phyloP scores from a whole-genome alignment of 129 eudicot species.

The Scalesia atractyloides region DNA sequence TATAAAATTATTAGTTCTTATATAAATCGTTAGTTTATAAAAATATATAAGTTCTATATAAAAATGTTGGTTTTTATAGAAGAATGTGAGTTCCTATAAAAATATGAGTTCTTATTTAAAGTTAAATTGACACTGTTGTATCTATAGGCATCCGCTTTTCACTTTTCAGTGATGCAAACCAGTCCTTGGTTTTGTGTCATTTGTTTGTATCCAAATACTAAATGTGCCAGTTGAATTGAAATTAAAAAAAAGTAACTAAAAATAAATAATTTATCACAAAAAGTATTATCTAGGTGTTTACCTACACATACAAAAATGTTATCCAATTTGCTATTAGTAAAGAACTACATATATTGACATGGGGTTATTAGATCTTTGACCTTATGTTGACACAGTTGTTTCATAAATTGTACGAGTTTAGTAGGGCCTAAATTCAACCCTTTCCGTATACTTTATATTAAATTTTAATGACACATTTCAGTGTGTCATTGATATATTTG shows the following conservation, averaged over 20 bases:
- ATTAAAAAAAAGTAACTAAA: neutral
- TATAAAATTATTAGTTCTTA: too few species aligned
- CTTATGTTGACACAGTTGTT: neutral
- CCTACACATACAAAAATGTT: neutral
- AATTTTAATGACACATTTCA: neutral
- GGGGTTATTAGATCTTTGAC: neutral
- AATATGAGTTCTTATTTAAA: too few species aligned
- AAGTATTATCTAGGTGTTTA: neutral
- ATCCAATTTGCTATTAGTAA: neutral
- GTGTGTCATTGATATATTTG: neutral
- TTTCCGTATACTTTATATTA: neutral
- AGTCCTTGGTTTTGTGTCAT: conserved; percentile 21
- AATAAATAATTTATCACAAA: neutral
- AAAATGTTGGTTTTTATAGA: too few species aligned
- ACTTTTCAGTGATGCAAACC: conserved; percentile 23
- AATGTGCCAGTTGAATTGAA: too few species aligned
- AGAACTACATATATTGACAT: neutral
- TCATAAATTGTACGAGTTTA: neutral
- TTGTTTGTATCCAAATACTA: conserved; percentile 6
- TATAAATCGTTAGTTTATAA: too few species aligned
- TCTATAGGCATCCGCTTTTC: too few species aligned
- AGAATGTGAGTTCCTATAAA: too few species aligned
- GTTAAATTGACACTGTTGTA: too few species aligned
- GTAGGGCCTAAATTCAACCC: neutral
- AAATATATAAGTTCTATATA: too few species aligned